phyloP scores from a whole-genome alignment of 306 rosid genomes.

The Trifolium pratense region DNA sequence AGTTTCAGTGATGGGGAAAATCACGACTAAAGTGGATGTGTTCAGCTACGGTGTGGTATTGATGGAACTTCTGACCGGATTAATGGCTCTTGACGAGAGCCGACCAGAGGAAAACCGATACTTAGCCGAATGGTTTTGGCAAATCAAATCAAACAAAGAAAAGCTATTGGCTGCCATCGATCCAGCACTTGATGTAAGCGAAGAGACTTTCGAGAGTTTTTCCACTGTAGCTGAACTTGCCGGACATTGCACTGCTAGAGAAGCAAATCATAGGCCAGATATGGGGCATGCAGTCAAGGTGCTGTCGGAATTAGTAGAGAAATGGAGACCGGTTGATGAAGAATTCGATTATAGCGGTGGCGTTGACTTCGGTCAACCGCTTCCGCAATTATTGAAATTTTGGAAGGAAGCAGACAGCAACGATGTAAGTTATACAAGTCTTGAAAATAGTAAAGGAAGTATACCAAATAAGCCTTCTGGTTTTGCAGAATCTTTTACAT shows the following conservation, averaged over 20 bases:
- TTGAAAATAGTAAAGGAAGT: constrained; percentile 66
- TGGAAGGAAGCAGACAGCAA: constrained; percentile 73
- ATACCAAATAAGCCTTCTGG: constrained; percentile 70
- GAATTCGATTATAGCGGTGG: constrained; percentile 50
- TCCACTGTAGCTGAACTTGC: constrained; percentile 65
- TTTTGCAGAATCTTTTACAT: constrained; percentile 75
- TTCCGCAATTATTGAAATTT: constrained; percentile 66
- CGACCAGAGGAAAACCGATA: constrained; percentile 80
- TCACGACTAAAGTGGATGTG: constrained; percentile 79
- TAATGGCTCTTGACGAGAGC: constrained; percentile 75
- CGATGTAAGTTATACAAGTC: constrained; percentile 49
- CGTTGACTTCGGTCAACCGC: constrained; percentile 64
- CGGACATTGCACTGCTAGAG: constrained; percentile 83
- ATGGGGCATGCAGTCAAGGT: constrained; percentile 77
- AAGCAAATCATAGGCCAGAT: constrained; percentile 72
- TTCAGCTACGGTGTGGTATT: constrained; percentile 85
- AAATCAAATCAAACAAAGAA: constrained; percentile 66
- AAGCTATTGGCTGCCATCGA: constrained; percentile 66
- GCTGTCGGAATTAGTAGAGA: constrained; percentile 59
- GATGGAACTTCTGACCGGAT: constrained; percentile 81
- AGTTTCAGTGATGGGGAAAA: constrained; percentile 82
- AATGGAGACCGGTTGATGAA: constrained; percentile 67
- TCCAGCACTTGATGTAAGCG: constrained; percentile 55
- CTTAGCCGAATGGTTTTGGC: constrained; percentile 82
- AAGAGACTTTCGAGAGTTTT: constrained; percentile 58